Base-by-base conservation (phyloP, 164 flowering plant genomes). In the Annona cherimola region DNA sequence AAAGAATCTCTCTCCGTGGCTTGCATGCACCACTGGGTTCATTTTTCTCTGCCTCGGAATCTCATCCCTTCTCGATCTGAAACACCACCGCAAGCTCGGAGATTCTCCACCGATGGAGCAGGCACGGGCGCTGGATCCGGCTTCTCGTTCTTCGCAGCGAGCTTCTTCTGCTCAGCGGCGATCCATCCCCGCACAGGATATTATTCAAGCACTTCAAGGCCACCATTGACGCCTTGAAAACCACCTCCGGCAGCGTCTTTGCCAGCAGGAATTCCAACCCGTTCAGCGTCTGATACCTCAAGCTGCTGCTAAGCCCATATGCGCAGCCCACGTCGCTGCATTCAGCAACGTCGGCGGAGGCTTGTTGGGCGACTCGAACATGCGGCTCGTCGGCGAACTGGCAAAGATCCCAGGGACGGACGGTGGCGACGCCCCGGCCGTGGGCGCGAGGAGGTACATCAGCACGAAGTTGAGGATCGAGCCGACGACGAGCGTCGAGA, bases 361-460 rank as follows among this genome's bases (percentile, higher is more conserved):
- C 77, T 94, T 91, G 76, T 94, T 94, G 0, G 92, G 97, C 0
- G 94, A 83, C 78, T 85, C 95, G 66, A 94, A 94, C 99, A 94
- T 92, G 79, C 91, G 98, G 78, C 98, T 83, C 16, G 66, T 69
- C 4, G 98, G 99, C 44, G 96, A 91, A 46, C 42, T 76, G 18
- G 95, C 86, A 63, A 94, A 92, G 40, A 94, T 82, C 5, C 83
- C 74, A 35, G 92, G 93, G 8, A 90, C 85, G 18, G 41, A 44
- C 5, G 77, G 41, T 0, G 80, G 62, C 0, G 91, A 46, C 0
- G 86, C 14, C 5, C 87, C 60, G 65, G 73, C 40, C 0, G 92
- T 86, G 0, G 97, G 99, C 2, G 98, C 98, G 16, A 93, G 74
- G 7, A 95, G 83, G 71, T 88, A 92, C 98, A 92, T 94, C 14